Conservation (phyloP, 148 eudicot species). For the Vaccinium darrowii region DNA sequence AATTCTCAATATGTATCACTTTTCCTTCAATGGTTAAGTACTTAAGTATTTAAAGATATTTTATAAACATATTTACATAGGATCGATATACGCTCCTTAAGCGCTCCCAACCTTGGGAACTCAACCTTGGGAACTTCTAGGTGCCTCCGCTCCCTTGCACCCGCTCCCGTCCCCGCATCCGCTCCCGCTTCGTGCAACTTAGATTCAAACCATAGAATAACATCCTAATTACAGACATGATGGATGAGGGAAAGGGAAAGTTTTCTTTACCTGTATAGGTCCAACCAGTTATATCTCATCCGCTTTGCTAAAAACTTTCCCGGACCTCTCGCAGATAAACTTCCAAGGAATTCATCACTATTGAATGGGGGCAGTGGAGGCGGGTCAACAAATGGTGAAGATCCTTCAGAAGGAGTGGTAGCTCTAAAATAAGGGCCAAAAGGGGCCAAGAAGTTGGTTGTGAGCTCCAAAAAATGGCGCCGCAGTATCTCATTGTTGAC, state of each 20-base stretch:
- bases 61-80: no score
- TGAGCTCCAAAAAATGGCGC: constrained; percentile 94
- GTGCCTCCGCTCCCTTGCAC: no score
- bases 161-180: no score
- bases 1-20: no score
- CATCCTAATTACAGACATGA: neutral
- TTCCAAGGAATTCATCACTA: constrained; percentile 68
- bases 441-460: constrained; percentile 91
- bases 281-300: constrained; percentile 93
- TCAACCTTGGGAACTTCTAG: no score
- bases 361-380: constrained; percentile 71
- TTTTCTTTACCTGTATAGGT: constrained; percentile 67
- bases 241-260: neutral
- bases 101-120: no score
- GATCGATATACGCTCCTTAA: no score
- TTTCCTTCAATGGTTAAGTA: no score
- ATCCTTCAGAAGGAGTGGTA: constrained; percentile 84
- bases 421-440: constrained; percentile 89
- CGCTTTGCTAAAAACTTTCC: constrained; percentile 92
- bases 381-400: constrained; percentile 86
- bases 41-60: no score
- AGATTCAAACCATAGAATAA: neutral
- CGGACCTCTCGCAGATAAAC: constrained; percentile 89
- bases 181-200: no score
- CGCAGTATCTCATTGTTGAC: constrained; percentile 96